Percentiles rank a stretch among this genome's conserved stretches.
phyloP scores from a whole-genome alignment of 345 rosid genomes.

The Microcos paniculata region DNA sequence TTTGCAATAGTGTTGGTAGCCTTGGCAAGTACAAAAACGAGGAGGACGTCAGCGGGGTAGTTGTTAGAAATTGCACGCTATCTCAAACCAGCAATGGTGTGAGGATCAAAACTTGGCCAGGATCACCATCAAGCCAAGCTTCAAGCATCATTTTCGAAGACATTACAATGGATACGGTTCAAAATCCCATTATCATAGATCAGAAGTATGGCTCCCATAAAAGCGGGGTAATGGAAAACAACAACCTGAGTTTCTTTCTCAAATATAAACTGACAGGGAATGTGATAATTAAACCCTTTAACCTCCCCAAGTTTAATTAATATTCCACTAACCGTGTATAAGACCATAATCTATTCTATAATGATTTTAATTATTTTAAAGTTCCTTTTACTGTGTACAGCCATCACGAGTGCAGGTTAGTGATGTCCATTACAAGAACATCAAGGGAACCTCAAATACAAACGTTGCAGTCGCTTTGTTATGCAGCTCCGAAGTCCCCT shows the following conservation, averaged over 20 bases:
- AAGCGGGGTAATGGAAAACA: conserved; percentile 7
- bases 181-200: conserved; percentile 67
- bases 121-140: conserved; percentile 48
- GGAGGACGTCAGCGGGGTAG: conserved; percentile 49
- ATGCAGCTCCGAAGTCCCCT: conserved; percentile 48
- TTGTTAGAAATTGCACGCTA: conserved; percentile 50
- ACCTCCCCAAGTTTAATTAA: too few relatives aligned
- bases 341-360: background rate
- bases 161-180: conserved; percentile 50
- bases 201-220: conserved; percentile 40
- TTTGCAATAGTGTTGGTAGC: conserved; percentile 54
- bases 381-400: conserved; percentile 18
- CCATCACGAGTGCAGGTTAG: conserved; percentile 51
- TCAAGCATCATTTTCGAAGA: conserved; percentile 39
- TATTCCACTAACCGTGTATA: too few relatives aligned
- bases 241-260: background rate
- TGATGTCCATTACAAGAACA: conserved; percentile 35
- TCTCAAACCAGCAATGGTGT: conserved; percentile 54
- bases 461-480: conserved; percentile 34
- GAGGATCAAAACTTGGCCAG: conserved; percentile 71
- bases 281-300: too few relatives aligned
- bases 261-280: too few relatives aligned
- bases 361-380: too few relatives aligned
- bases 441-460: conserved; percentile 42
- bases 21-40: conserved; percentile 62